These are phyloP conservation scores for Plenodomus tracheiphilus DNA, from an alignment of 2,329 filamentous ascomycete species.

Conservation along the genomic window DNA sequence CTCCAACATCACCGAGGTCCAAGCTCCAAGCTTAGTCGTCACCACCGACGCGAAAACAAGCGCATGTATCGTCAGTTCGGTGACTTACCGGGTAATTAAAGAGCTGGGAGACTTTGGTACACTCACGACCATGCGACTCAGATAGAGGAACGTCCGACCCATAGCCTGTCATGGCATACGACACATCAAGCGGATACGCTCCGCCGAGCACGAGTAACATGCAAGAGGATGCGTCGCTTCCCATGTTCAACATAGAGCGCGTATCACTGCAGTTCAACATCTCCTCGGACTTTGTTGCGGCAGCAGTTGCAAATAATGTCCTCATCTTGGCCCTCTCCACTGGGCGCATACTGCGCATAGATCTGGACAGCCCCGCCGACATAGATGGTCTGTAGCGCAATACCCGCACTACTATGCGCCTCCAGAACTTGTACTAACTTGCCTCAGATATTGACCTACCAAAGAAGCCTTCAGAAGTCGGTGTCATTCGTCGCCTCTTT, in stretches of 20 bases:
- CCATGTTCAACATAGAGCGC: conserved; percentile 92
- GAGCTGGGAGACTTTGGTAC: conserved; percentile 12
- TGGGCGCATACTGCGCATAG: conserved; percentile 89
- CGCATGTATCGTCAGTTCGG: not conserved
- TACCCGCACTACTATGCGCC: not conserved
- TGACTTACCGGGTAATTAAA: not conserved
- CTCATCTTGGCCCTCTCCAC: conserved; percentile 90
- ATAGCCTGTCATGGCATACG: conserved; percentile 65
- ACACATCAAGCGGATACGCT: conserved; percentile 72
- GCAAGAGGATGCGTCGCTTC: conserved; percentile 64
- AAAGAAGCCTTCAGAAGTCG: conserved; percentile 87
- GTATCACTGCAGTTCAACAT: conserved; percentile 94
- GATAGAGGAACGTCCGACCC: conserved; percentile 13
- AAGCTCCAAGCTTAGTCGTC: conserved; percentile 23
- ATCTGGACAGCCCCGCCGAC: conserved; percentile 89
- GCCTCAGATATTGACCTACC: conserved; percentile 88
- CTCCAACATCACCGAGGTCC: not conserved
- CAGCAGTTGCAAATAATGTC: conserved; percentile 96
- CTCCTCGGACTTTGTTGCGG: conserved; percentile 92
- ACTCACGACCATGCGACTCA: conserved; percentile 14
- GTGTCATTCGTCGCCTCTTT: conserved; percentile 93
- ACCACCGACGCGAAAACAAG: conserved; percentile 9
- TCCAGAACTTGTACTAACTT: conserved; percentile 12
- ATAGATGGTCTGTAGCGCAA: conserved; percentile 65
- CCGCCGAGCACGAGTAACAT: conserved; percentile 67